A percentile compares a stretch with the other conserved stretches of the same genome.
Evolutionary conservation across 2,329 filamentous ascomycete genomes (phyloP).

Genomic region (Xylariaceae sp.): DNA sequence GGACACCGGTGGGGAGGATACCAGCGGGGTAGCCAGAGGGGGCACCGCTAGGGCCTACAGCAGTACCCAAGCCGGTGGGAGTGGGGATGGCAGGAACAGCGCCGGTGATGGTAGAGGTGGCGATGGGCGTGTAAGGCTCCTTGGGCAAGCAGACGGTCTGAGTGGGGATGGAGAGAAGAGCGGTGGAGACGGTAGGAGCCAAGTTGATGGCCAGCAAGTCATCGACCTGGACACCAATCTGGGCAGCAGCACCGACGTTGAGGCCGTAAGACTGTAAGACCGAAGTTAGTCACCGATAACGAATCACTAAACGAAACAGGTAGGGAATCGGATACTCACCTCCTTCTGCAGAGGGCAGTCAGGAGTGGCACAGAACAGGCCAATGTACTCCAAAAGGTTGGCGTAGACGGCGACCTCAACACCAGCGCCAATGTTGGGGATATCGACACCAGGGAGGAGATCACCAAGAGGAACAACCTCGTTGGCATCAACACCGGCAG

Average conservation of each 20-base stretch:
- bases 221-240: conserved; percentile 32
- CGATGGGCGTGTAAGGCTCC: conserved; percentile 1
- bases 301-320: too few species aligned
- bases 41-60: background rate
- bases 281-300: background rate
- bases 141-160: conserved; percentile 34
- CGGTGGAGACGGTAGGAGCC: conserved; percentile 39
- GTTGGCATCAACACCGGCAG: conserved; percentile 32
- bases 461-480: conserved; percentile 27
- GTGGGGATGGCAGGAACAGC: conserved; percentile 5
- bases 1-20: background rate
- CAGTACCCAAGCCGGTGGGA: conserved; percentile 5
- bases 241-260: conserved; percentile 36
- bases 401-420: conserved; percentile 44
- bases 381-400: conserved; percentile 51
- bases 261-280: conserved; percentile 30
- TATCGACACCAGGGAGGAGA: conserved; percentile 20
- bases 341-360: conserved; percentile 36
- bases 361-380: conserved; percentile 35
- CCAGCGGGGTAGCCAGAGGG: background rate
- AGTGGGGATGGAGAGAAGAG: conserved; percentile 35
- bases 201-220: conserved; percentile 37
- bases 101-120: background rate
- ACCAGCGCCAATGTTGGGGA: conserved; percentile 36
- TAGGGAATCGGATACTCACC: conserved; percentile 12